Evolutionary conservation across 768 basidiomycete genomes (phyloP).

Genomic region (Leccinum subgranulosum): DNA sequence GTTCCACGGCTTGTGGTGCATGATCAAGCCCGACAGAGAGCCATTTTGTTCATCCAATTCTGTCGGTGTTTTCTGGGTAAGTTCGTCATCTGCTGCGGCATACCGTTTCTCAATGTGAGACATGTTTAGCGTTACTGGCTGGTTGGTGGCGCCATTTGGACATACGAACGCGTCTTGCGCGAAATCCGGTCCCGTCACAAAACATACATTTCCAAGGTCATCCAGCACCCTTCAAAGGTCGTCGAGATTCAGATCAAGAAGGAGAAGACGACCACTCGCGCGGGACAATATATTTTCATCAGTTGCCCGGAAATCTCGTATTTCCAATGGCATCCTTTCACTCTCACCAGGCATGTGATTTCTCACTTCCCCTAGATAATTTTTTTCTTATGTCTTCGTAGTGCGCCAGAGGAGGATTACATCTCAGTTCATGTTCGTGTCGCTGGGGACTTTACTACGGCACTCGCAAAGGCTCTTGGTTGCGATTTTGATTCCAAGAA

Average conservation of each 20-base stretch:
- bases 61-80: conserved; percentile 94
- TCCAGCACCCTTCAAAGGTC: conserved; percentile 92
- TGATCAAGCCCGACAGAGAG: conserved; percentile 88
- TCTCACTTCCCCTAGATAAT: background rate
- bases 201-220: conserved; percentile 92
- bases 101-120: conserved; percentile 3
- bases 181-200: conserved; percentile 88
- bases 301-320: conserved; percentile 89
- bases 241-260: conserved; percentile 98
- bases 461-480: conserved; percentile 76
- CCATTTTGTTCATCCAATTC: conserved; percentile 83
- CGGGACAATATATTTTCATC: conserved; percentile 93
- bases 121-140: conserved; percentile 78
- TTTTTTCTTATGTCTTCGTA: conserved; percentile 24
- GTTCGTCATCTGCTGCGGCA: conserved; percentile 22
- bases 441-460: conserved; percentile 88
- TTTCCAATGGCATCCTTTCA: conserved; percentile 98
- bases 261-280: conserved; percentile 77
- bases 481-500: conserved; percentile 70
- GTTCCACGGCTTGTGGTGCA: conserved; percentile 94
- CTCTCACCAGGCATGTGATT: conserved; percentile 65
- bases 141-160: conserved; percentile 82
- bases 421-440: conserved; percentile 91
- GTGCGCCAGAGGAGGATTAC: conserved; percentile 94
- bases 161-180: conserved; percentile 84